A percentile compares a stretch with the other conserved stretches of the same genome.
Evolutionary conservation across 1,284 basidiomycete genomes (phyloP).

Genomic region (Sporisorium graminicola): DNA sequence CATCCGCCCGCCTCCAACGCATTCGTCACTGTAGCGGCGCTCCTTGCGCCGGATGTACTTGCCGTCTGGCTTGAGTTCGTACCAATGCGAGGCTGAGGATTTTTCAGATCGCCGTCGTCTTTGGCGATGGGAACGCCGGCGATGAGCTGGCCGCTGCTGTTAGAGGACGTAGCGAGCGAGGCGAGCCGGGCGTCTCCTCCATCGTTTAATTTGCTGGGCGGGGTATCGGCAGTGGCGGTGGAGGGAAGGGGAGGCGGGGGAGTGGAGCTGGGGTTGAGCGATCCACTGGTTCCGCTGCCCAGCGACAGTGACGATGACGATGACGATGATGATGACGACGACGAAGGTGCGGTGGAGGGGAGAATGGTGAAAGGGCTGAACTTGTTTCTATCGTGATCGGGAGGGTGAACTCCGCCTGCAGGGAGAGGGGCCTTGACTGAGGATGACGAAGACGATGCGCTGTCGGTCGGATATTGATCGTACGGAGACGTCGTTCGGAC

Average conservation of each 20-base stretch:
- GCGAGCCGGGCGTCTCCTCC: not conserved
- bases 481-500: not conserved
- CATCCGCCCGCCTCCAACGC: no score
- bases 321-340: not conserved
- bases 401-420: not conserved
- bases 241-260: slow-evolving; percentile 1
- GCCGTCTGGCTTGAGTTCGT: not conserved
- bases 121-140: slow-evolving; percentile 12
- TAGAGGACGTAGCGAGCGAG: not conserved
- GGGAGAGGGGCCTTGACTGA: not conserved
- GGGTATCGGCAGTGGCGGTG: not conserved
- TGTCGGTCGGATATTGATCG: not conserved
- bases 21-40: not conserved
- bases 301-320: not conserved
- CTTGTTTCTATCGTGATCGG: not conserved
- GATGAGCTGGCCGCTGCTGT: not conserved
- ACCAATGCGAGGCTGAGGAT: not conserved
- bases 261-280: slow-evolving; percentile 21
- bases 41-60: not conserved
- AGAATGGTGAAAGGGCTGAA: not conserved
- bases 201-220: not conserved
- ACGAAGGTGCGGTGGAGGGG: not conserved
- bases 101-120: slow-evolving; percentile 20
- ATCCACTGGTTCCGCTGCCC: slow-evolving; percentile 11
- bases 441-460: not conserved